Evolutionary conservation across 805 yeast genomes (phyloP).

Genomic region (Suhomyces xylopsoci): DNA sequence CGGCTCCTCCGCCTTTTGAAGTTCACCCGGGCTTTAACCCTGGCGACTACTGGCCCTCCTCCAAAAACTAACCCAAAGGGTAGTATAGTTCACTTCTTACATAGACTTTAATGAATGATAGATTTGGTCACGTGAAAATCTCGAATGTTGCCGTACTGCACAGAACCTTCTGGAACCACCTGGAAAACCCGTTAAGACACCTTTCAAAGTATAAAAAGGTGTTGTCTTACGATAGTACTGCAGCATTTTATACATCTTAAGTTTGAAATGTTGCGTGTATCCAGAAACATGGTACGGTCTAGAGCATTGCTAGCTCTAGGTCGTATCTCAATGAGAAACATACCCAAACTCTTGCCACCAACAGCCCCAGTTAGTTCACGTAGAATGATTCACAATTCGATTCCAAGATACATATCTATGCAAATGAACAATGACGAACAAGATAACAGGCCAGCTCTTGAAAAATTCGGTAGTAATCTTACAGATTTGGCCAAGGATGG

Average conservation of each 20-base stretch:
- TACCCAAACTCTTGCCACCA: not conserved
- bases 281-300: not conserved
- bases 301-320: not conserved
- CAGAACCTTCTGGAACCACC: conserved; percentile 13
- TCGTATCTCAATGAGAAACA: not conserved
- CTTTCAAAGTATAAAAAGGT: not conserved
- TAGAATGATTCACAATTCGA: conserved; percentile 17
- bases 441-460: conserved; percentile 68
- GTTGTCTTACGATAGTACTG: not conserved
- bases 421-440: conserved; percentile 40
- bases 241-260: not conserved
- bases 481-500: conserved; percentile 88
- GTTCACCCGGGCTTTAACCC: conserved; percentile 43
- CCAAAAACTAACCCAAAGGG: conserved; percentile 1
- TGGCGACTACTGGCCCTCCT: conserved; percentile 45
- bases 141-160: conserved; percentile 6
- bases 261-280: conserved; percentile 2
- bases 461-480: conserved; percentile 79
- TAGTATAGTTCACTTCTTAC: not conserved
- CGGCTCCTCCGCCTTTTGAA: conserved; percentile 41
- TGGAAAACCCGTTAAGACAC: not conserved
- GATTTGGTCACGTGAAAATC: not conserved
- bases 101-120: not conserved
- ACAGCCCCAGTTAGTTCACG: not conserved
- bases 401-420: conserved; percentile 31